Conservation (phyloP, 2,329 filamentous ascomycete species). For the Beauveria sp. region DNA sequence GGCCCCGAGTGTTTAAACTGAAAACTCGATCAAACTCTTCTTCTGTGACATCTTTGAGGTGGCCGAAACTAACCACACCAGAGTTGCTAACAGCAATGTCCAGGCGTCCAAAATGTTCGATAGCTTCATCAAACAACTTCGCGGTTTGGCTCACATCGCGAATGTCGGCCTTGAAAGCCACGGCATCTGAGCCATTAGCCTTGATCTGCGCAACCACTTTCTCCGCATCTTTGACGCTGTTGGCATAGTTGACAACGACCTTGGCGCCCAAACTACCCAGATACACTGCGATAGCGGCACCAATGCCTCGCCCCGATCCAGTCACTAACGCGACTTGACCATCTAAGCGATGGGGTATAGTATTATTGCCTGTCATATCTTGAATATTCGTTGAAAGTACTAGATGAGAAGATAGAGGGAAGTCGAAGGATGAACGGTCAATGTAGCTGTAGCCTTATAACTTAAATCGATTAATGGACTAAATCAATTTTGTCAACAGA, state of each 20-base stretch:
- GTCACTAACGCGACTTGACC: conserved; percentile 25
- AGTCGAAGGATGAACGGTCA: background rate
- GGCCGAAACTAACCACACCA: conserved; percentile 60
- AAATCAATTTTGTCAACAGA: background rate
- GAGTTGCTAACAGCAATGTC: conserved; percentile 66
- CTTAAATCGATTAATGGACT: background rate
- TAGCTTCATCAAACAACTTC: conserved; percentile 54
- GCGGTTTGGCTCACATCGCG: conserved; percentile 56
- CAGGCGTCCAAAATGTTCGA: conserved; percentile 57
- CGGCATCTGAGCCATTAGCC: conserved; percentile 51
- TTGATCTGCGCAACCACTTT: conserved; percentile 47
- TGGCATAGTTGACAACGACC: conserved; percentile 53
- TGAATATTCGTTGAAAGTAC: background rate
- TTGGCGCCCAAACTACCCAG: conserved; percentile 50
- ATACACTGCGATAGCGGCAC: conserved; percentile 50
- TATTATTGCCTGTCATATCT: background rate
- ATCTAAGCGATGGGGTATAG: conserved; percentile 17
- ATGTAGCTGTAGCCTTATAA: background rate
- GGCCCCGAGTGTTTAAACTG: conserved; percentile 58
- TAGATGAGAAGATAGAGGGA: background rate
- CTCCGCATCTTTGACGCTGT: conserved; percentile 48
- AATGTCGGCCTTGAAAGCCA: conserved; percentile 61
- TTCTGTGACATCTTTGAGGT: conserved; percentile 59
- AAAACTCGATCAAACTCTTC: conserved; percentile 68
- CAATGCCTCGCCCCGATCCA: conserved; percentile 47